Conservation (phyloP, 192 early-diverging fungal species). For the Chytriomyces sp. region DNA sequence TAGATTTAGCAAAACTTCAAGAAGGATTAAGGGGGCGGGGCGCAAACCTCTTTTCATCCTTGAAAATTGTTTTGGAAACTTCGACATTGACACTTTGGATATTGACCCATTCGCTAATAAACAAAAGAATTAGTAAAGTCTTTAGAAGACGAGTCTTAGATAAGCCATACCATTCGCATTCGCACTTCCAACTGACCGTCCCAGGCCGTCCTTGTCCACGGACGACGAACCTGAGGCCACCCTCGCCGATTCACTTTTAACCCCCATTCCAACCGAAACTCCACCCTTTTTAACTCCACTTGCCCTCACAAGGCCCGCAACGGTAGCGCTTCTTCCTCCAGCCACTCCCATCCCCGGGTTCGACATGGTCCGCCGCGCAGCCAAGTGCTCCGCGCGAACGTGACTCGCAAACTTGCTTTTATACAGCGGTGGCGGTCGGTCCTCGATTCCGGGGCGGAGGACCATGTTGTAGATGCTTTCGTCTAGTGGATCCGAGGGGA, state of each 20-base stretch:
- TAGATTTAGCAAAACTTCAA: too few relatives aligned
- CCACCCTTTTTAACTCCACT: not conserved
- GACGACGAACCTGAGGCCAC: too few relatives aligned
- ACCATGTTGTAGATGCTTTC: constrained; percentile 49
- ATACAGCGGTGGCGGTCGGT: constrained; percentile 34
- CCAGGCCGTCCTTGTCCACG: too few relatives aligned
- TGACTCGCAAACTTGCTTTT: constrained; percentile 31
- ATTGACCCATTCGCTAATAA: too few relatives aligned
- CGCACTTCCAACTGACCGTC: too few relatives aligned
- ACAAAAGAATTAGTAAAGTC: too few relatives aligned
- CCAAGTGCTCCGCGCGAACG: constrained; percentile 37
- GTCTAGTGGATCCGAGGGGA: constrained; percentile 37
- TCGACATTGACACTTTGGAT: too few relatives aligned
- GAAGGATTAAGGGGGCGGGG: too few relatives aligned
- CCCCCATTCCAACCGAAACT: not conserved
- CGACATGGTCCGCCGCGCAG: constrained; percentile 3
- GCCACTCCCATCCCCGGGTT: not conserved
- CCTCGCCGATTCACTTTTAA: not conserved
- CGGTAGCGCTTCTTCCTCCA: not conserved
- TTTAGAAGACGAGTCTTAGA: too few relatives aligned
- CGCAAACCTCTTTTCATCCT: too few relatives aligned
- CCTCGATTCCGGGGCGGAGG: constrained; percentile 24
- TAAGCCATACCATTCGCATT: too few relatives aligned
- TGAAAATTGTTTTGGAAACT: too few relatives aligned
- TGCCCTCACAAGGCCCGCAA: not conserved